These are phyloP conservation scores for Phytopythium delawarense DNA, from an alignment of 352 stramenopile species.

Conservation along the genomic window DNA sequence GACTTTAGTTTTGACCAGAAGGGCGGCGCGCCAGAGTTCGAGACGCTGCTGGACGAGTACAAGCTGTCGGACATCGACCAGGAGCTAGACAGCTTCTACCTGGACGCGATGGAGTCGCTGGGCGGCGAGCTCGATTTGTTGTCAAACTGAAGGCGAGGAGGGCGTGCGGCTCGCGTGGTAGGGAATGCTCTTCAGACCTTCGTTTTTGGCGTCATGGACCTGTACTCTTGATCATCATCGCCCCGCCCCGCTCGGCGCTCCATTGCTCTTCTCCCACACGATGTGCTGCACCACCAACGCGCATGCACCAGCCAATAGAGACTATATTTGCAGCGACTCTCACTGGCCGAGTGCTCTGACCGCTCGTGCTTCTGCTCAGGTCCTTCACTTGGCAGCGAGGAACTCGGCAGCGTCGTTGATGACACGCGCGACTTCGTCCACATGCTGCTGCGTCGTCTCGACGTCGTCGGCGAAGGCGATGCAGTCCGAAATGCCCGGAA, in stretches of 20 bases:
- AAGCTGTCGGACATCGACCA: constrained; percentile 79
- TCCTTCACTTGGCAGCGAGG: constrained; percentile 7
- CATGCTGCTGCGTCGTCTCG: constrained; percentile 29
- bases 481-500: constrained; percentile 41
- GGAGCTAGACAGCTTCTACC: constrained; percentile 80
- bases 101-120: constrained; percentile 65
- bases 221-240: not conserved
- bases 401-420: constrained; percentile 29
- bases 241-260: not conserved
- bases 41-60: constrained; percentile 71
- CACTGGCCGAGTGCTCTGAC: too few species aligned
- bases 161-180: not conserved
- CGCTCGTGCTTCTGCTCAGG: too few species aligned
- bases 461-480: constrained; percentile 36
- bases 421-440: constrained; percentile 32
- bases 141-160: constrained; percentile 30
- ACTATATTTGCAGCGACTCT: too few species aligned
- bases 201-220: not conserved
- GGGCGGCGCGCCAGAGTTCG: constrained; percentile 51
- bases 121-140: constrained; percentile 56
- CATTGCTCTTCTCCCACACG: not conserved
- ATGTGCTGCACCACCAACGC: too few species aligned
- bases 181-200: not conserved
- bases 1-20: constrained; percentile 40
- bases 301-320: not conserved